Evolutionary conservation across 495 filamentous ascomycete genomes (phyloP), one percentile per base, ranked within the genome.

Genomic region (Aspergillus olivimuriae): DNA sequence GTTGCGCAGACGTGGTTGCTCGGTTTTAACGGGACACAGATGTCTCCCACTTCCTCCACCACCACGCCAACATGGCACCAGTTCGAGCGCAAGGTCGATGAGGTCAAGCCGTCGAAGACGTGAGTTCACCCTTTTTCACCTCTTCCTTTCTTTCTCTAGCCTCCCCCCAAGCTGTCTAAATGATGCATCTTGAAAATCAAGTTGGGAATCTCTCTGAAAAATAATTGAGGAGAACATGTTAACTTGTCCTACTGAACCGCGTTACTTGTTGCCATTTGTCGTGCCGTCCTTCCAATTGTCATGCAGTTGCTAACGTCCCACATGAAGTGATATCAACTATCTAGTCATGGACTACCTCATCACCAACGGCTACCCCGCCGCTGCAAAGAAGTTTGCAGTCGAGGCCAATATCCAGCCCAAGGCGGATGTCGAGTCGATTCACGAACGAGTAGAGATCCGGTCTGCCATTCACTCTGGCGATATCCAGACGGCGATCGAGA

Each of bases 121-220:
- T 97, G 83, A 71, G 86, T 73, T 23, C 19, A 12, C 15, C 10
- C 22, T 41, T 32, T 18, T 33, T 31, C 23, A 47, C 38, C 41
- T 44, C 34, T 20, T 10, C 33, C 23, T 33, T 19, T 23, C 32
- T 39, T 34, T 44, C 34, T 59, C 48, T n/a, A n/a, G n/a, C n/a
- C n/a, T n/a, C n/a, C n/a, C n/a, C n/a, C n/a, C n/a, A n/a, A n/a
- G n/a, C n/a, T n/a, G n/a, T n/a, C n/a, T n/a, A 53, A 44, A 91
- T 92, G 89, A 96, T 96, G 92, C 54, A 77, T 76, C 60, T 68
- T 60, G 63, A 70, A 72, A 74, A 72, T 82, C 82, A 91, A 91
- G 91, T 91, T 97, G 92, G 92, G 94, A 99, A 99, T 99, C 92
- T 99, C 92, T 99, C 92, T 80, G 85, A 98, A 85, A n/a, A 65